Evolutionary conservation across 106 monocot species (phyloP), one percentile per base, ranked within the genome.

Genomic region (Dendrobium officinale): DNA sequence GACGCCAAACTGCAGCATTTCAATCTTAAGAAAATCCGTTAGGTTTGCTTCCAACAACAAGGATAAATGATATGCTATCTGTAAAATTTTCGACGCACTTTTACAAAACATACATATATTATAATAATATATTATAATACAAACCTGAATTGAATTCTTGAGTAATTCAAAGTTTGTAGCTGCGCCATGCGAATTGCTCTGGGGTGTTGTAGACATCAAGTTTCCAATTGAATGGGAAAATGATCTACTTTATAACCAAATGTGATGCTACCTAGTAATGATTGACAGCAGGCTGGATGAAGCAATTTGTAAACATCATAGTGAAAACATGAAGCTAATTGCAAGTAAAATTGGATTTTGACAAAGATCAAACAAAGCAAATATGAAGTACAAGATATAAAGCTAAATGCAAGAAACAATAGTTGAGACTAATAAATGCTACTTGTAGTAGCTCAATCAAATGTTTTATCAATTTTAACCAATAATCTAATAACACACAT

Each of bases 81-180:
- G 43, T 40, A 16, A 73, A 75, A 17, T 42, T 43, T 16, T 4
- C 20, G 20, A 42, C 4, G 13, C 45, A 27, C 76, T 24, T 27
- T 49, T 43, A 49, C 48, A 41, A 74, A 41, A 5, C 42, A 44
- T 7, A 74, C 20, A 42, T 0, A 22, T 74, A 74, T 74, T 2
- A 74, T 74, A 20, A 43, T 19, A 44, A 42, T 0, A 22, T 74
- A 74, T 74, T 2, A 74, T 74, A 20, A 43, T 19, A 44, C 74
- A 29, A 13, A 76, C 76, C 76, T 76, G 76, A 49, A 76, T 76
- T 48, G 51, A 76, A 76, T 9, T 76, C 76, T 76, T 76, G 13
- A 76, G 26, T 76, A 76, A 49, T 76, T 49, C 76, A 47, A 49
- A 18, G 49, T 76, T 49, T 20, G 40, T 26, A 13, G 76, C 48